Evolutionary conservation across 2,329 filamentous ascomycete genomes (phyloP).

Genomic region (Monilinia polystroma): DNA sequence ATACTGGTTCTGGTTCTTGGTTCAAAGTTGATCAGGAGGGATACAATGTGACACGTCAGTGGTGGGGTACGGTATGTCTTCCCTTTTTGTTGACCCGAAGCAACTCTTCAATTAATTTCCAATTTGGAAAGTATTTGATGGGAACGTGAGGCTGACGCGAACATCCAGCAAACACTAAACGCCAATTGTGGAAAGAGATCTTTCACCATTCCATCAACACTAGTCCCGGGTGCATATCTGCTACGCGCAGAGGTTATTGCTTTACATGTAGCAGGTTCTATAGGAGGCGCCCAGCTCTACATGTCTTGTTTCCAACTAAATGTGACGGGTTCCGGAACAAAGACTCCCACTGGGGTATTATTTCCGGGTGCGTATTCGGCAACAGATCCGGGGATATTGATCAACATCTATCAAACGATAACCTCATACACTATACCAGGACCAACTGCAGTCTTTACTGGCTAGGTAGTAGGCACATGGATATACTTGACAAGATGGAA

Average conservation of each 20-base stretch:
- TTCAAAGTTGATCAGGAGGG: constrained; percentile 32
- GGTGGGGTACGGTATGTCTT: constrained; percentile 30
- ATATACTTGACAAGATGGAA: background rate
- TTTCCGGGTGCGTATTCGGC: constrained; percentile 13
- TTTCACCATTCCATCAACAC: constrained; percentile 51
- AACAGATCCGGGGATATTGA: constrained; percentile 49
- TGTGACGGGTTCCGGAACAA: constrained; percentile 11
- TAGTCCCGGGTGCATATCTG: constrained; percentile 55
- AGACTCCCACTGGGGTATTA: constrained; percentile 4
- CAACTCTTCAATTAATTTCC: background rate
- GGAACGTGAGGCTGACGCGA: background rate
- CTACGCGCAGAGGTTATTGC: constrained; percentile 55
- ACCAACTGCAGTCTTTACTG: constrained; percentile 31
- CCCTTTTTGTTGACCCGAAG: background rate
- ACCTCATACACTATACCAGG: constrained; percentile 39
- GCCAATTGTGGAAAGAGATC: constrained; percentile 47
- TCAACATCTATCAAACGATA: constrained; percentile 44
- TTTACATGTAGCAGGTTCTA: constrained; percentile 49
- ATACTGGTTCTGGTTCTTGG: constrained; percentile 41
- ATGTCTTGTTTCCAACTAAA: constrained; percentile 38
- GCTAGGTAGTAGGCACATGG: background rate
- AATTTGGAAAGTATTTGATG: background rate
- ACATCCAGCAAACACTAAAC: constrained; percentile 36
- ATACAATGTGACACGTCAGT: constrained; percentile 28
- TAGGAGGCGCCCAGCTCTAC: constrained; percentile 44